Conservation (phyloP, 257 asterid species). For the Solanum chilense region DNA sequence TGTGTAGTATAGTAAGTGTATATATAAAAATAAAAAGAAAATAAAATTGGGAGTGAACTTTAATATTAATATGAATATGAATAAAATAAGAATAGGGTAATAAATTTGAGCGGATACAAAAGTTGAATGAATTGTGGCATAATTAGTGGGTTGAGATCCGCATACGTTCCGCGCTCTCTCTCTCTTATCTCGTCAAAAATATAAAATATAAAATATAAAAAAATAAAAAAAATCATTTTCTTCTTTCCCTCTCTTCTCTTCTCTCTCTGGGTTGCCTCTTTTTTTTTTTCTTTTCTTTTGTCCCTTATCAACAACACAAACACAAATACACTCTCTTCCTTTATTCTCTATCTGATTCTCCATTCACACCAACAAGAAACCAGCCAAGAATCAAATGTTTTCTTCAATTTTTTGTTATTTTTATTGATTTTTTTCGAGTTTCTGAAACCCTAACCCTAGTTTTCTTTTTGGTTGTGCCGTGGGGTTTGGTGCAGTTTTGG, state of each 20-base stretch:
- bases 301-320: conserved; percentile 10
- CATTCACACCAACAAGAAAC: background rate
- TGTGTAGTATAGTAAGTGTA: background rate
- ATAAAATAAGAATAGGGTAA: background rate
- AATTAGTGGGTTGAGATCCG: conserved; percentile 24
- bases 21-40: too few relatives aligned
- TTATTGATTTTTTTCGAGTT: background rate
- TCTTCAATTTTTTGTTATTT: background rate
- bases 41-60: background rate
- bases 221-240: background rate
- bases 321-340: background rate
- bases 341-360: background rate
- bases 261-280: background rate
- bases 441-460: conserved; percentile 17
- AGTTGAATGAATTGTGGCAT: conserved; percentile 6
- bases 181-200: background rate
- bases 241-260: conserved; percentile 2
- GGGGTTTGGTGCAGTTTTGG: background rate
- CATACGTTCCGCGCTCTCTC: conserved; percentile 1
- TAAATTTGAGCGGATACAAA: conserved; percentile 19
- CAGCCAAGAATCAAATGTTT: background rate
- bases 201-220: background rate
- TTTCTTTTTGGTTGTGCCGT: background rate
- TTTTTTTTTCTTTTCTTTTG: conserved; percentile 3
- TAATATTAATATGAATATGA: too few relatives aligned